Evolutionary conservation across 768 basidiomycete species (phyloP).

Genomic region (Leccinum longicurvipes): DNA sequence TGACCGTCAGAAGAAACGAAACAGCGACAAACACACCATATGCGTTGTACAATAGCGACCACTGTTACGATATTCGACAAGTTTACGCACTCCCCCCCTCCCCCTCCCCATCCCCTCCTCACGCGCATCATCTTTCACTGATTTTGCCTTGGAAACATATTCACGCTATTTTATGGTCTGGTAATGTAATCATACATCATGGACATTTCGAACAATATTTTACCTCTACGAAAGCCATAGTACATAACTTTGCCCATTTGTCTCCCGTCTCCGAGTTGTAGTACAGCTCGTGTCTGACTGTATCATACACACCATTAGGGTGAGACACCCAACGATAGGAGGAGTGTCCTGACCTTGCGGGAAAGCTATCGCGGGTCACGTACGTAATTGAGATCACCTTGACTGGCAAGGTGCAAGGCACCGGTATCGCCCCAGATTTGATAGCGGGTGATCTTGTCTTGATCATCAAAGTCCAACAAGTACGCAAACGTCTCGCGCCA

Average conservation of each 20-base stretch:
- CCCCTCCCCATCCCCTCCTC: background rate
- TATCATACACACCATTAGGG: conserved; percentile 11
- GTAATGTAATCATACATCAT: conserved; percentile 16
- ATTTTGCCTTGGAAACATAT: background rate
- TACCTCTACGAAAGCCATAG: background rate
- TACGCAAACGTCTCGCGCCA: conserved; percentile 66
- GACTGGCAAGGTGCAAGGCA: conserved; percentile 56
- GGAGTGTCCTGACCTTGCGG: background rate
- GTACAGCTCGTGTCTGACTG: conserved; percentile 6
- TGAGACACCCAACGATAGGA: background rate
- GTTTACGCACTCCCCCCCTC: background rate
- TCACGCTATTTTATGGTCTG: conserved; percentile 13
- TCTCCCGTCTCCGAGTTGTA: background rate
- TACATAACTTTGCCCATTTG: background rate
- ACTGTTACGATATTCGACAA: background rate
- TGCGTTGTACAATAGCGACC: conserved; percentile 26
- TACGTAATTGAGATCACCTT: conserved; percentile 38
- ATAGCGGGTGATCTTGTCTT: conserved; percentile 52
- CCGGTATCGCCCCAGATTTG: conserved; percentile 71
- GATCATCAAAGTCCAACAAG: conserved; percentile 57
- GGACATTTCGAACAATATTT: conserved; percentile 13
- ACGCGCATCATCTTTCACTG: background rate
- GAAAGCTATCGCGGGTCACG: conserved; percentile 6
- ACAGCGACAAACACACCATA: conserved; percentile 22
- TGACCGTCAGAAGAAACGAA: conserved; percentile 29